Evolutionary conservation across 495 filamentous ascomycete species (phyloP), one percentile per base, ranked within the genome.

Genomic region (Aeminium ludgeri): DNA sequence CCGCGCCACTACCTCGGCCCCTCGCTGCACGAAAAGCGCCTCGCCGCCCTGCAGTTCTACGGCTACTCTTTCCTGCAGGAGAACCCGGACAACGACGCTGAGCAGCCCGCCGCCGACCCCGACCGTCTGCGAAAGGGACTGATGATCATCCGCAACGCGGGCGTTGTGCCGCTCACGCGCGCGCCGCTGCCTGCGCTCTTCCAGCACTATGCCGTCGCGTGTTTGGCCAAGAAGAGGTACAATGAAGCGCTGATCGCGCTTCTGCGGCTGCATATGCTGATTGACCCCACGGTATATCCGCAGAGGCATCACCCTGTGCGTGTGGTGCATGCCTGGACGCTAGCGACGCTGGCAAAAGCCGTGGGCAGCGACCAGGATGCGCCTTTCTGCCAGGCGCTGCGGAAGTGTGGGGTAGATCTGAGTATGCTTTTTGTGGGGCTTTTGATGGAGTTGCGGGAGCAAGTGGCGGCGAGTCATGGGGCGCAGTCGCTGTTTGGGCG

Each of bases 301-400:
- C 42, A 56, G 33, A 6, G 40, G 11, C 36, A 35, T 20, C 58
- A 63, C 47, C 59, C 59, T 1, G 46, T 59, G 11, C 50, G 59
- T 0, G 51, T 63, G 8, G 56, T 57, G 3, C 59, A 63, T 41
- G 49, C 43, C 18, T 61, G 50, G 48, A 51, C 48, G n/a, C 47
- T 56, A 33, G 53, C 54, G 12, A 55, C 45, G 48, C 37, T 63
- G 29, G 38, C 52, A 1, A 34, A 52, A 23, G 52, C 53, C 25
- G 20, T 63, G 2, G 45, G 51, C 1, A 42, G 43, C 23, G 23
- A 49, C 28, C 20, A 29, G 35, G n/a, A 36, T 33, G 10, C 34
- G 23, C 16, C 37, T 44, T 43, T 31, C n/a, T 45, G 34, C 13
- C 45, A 38, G 31, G 31, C 42, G 13, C 11, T 53, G 2, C 37